phyloP scores from a whole-genome alignment of 257 asterid genomes.

The Nicotiana sylvestris region DNA sequence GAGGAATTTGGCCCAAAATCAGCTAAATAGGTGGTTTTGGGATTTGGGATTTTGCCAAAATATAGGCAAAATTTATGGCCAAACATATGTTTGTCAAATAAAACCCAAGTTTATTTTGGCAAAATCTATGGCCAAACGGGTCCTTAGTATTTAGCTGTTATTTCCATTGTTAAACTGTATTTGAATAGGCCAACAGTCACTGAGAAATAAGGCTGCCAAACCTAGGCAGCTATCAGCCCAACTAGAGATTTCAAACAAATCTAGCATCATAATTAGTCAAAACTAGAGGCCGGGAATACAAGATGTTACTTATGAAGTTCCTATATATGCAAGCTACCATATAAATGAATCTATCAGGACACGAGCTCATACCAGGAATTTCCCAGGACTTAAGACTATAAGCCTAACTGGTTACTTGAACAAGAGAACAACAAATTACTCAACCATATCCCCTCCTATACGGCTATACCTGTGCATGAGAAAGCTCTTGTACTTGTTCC shows the following conservation, averaged over 20 bases:
- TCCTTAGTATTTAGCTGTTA: not conserved
- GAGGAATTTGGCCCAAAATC: no score
- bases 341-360: not conserved
- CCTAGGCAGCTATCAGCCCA: not conserved
- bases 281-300: not conserved
- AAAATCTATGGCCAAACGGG: no score
- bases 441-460: conserved; percentile 26
- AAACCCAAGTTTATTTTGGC: no score
- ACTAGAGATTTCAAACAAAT: not conserved
- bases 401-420: not conserved
- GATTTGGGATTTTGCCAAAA: no score
- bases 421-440: not conserved
- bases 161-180: not conserved
- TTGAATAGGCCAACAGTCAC: not conserved
- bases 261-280: not conserved
- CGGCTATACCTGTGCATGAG: conserved; percentile 31
- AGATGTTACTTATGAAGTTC: no score
- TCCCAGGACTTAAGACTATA: not conserved
- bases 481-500: conserved; percentile 39
- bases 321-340: not conserved
- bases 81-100: no score
- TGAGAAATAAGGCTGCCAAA: not conserved
- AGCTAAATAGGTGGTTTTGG: no score
- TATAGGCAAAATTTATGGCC: no score
- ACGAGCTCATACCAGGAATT: not conserved